Conservation (phyloP, 75 land plant species). For the Sequoiadendron giganteum region DNA sequence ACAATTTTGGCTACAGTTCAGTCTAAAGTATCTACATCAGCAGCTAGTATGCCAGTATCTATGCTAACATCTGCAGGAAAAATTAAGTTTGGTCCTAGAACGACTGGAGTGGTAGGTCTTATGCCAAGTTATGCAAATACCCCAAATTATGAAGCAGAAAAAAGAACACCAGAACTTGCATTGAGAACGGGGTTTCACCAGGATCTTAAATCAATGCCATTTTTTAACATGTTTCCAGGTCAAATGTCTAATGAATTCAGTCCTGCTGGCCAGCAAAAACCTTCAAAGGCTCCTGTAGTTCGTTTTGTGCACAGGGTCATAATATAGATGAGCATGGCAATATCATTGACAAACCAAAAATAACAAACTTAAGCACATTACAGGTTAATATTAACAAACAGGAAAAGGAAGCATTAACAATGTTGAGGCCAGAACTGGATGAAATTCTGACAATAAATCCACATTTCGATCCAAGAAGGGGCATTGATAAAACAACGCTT, state of each 20-base stretch:
- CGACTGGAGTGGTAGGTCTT: slow-evolving; percentile 22
- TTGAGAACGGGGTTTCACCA: slow-evolving; percentile 90
- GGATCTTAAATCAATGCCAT: slow-evolving; percentile 73
- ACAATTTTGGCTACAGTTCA: slow-evolving; percentile 20
- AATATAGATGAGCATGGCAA: slow-evolving; percentile 97
- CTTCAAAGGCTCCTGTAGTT: slow-evolving; percentile 89
- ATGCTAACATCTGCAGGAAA: slow-evolving; percentile 17
- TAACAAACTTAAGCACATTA: slow-evolving; percentile 80
- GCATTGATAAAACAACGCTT: slow-evolving; percentile 81
- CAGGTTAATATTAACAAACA: slow-evolving; percentile 99
- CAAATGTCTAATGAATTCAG: slow-evolving; percentile 36
- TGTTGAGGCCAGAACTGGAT: slow-evolving; percentile 89
- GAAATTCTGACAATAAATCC: slow-evolving; percentile 64
- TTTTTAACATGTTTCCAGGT: slow-evolving; percentile 77
- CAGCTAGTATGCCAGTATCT: slow-evolving; percentile 14
- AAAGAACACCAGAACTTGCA: slow-evolving; percentile 86
- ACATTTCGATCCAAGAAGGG: slow-evolving; percentile 76
- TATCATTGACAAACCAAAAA: slow-evolving; percentile 71
- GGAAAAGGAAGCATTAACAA: slow-evolving; percentile 95
- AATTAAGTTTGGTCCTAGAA: slow-evolving; percentile 9
- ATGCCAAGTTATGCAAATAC: slow-evolving; percentile 34
- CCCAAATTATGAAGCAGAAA: slow-evolving; percentile 77
- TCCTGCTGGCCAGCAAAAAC: slow-evolving; percentile 50
- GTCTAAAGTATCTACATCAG: slow-evolving; percentile 5
- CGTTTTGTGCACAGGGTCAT: slow-evolving; percentile 90